These are phyloP conservation scores for Syncephalastrum racemosum DNA, from an alignment of 371 early-diverging fungal genomes.

Conservation along the genomic window DNA sequence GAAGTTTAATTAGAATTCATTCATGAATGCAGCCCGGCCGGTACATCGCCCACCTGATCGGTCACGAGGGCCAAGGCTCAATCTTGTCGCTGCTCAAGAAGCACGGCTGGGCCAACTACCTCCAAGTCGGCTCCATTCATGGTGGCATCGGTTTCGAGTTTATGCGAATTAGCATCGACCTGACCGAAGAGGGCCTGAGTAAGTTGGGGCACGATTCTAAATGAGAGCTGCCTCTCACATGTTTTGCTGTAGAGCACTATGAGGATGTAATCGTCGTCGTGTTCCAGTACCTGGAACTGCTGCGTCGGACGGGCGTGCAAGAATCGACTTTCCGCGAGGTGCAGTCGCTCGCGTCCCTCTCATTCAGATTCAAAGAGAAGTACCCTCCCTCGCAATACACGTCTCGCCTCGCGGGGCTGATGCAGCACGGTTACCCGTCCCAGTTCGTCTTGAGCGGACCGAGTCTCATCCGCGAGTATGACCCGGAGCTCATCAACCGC, in stretches of 20 bases:
- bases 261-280: constrained; percentile 76
- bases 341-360: constrained; percentile 63
- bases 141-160: constrained; percentile 78
- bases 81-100: constrained; percentile 83
- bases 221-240: neutral
- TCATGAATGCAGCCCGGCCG: constrained; percentile 57
- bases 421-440: constrained; percentile 70
- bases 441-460: constrained; percentile 72
- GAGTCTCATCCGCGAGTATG: constrained; percentile 61
- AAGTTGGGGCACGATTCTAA: constrained; percentile 20
- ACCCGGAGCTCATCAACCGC: constrained; percentile 60
- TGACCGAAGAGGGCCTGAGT: constrained; percentile 84
- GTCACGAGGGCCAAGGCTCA: constrained; percentile 87
- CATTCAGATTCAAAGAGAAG: constrained; percentile 87
- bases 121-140: constrained; percentile 67
- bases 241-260: constrained; percentile 50
- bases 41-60: constrained; percentile 77
- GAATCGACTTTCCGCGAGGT: constrained; percentile 81
- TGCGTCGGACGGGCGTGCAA: constrained; percentile 69
- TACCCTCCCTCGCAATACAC: constrained; percentile 59
- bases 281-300: constrained; percentile 87
- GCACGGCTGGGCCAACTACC: constrained; percentile 83
- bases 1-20: neutral
- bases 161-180: constrained; percentile 76
- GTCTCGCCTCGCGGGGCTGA: constrained; percentile 59